Conservation (phyloP, 352 stramenopile genomes). For the Phytophthora lateralis region DNA sequence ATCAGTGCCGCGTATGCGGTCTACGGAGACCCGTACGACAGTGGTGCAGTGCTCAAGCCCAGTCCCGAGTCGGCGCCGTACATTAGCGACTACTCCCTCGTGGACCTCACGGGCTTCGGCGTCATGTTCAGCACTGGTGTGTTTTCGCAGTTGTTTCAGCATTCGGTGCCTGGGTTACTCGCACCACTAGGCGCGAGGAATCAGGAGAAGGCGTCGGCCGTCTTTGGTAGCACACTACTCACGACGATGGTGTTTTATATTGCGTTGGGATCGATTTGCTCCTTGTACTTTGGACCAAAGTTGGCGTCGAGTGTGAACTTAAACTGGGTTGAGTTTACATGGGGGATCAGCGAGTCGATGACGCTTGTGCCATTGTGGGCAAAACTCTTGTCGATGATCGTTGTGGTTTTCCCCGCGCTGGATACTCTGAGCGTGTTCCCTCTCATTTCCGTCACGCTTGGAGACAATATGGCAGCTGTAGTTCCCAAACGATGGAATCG, state of each 20-base stretch:
- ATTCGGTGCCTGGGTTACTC: conserved; percentile 89
- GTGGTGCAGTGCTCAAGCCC: conserved; percentile 24
- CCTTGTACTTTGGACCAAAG: conserved; percentile 85
- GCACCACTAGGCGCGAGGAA: conserved; percentile 67
- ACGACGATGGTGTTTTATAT: conserved; percentile 91
- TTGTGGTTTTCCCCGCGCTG: conserved; percentile 89
- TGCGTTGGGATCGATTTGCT: conserved; percentile 70
- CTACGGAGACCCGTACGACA: conserved; percentile 70
- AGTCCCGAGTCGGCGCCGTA: conserved; percentile 34
- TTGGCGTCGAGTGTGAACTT: conserved; percentile 89
- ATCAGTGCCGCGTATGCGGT: conserved; percentile 78
- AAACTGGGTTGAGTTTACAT: conserved; percentile 92
- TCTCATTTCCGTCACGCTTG: conserved; percentile 92
- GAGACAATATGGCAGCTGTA: conserved; percentile 86
- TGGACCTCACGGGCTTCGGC: conserved; percentile 81
- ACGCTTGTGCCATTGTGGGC: conserved; percentile 61
- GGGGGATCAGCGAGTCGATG: conserved; percentile 62
- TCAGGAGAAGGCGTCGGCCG: conserved; percentile 58
- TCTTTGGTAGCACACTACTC: conserved; percentile 82
- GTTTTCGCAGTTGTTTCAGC: conserved; percentile 92
- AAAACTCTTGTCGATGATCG: conserved; percentile 72
- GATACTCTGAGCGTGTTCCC: conserved; percentile 92
- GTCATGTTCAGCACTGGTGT: conserved; percentile 91
- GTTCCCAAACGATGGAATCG: conserved; percentile 49
- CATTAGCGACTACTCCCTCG: conserved; percentile 65